phyloP scores from a whole-genome alignment of 768 basidiomycete species.

The Termitomyces eurrhizus region DNA sequence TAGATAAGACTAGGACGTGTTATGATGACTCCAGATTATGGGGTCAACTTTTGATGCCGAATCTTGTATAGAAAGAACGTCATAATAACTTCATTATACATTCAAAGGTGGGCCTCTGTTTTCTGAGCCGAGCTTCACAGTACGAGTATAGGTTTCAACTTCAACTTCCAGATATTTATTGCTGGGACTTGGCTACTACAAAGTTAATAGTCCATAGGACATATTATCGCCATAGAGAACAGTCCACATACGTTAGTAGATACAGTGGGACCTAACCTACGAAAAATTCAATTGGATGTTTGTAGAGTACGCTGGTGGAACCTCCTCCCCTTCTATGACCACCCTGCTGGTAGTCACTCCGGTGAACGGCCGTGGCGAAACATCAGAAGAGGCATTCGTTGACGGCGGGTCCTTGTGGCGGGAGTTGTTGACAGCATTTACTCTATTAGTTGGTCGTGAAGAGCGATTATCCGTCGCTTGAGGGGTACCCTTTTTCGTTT shows the following conservation, averaged over 20 bases:
- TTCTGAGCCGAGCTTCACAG: no score
- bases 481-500: background rate
- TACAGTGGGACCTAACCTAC: background rate
- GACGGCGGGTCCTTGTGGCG: background rate
- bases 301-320: slow-evolving; percentile 6
- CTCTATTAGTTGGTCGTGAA: background rate
- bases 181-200: no score
- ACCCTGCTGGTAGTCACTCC: background rate
- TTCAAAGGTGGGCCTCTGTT: no score
- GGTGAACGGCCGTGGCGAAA: background rate
- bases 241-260: background rate
- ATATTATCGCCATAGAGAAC: no score
- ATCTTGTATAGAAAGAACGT: no score
- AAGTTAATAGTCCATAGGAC: no score
- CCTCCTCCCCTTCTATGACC: slow-evolving; percentile 1
- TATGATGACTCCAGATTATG: no score
- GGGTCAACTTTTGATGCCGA: no score
- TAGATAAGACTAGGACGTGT: no score
- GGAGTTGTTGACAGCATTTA: background rate
- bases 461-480: background rate
- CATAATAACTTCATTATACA: no score
- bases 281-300: background rate
- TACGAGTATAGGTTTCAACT: no score
- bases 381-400: background rate
- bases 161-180: no score